phyloP scores from a whole-genome alignment of 306 rosid species.

The Cucumis hystrix region DNA sequence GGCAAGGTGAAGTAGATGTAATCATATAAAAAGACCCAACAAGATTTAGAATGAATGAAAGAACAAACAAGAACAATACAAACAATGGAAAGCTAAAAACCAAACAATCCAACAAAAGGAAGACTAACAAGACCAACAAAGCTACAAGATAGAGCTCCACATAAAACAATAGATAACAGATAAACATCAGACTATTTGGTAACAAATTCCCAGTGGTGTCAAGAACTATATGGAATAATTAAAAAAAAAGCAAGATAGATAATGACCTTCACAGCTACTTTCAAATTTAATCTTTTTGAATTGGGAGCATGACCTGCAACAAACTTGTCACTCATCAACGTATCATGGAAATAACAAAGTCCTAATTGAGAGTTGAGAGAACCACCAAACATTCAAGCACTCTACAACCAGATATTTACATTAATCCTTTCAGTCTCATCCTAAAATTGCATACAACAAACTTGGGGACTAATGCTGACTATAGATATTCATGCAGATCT shows the following conservation, averaged over 20 bases:
- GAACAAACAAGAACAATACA: not conserved
- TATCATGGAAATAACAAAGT: not conserved
- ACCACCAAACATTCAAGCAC: not conserved
- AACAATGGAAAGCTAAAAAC: not conserved
- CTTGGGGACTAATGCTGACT: not conserved
- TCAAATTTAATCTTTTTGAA: constrained; percentile 83
- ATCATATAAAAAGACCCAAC: not conserved
- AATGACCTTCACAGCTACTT: constrained; percentile 70
- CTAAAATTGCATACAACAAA: not conserved
- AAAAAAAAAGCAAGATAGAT: not conserved
- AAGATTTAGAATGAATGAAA: not conserved
- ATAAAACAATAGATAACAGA: too few species aligned
- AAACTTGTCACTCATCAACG: not conserved
- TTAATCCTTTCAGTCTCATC: not conserved
- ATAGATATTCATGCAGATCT: not conserved
- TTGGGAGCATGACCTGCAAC: constrained; percentile 73
- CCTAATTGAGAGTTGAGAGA: not conserved
- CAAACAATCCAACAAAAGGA: not conserved
- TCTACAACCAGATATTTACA: not conserved
- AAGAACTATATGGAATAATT: not conserved
- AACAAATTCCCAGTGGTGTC: not conserved
- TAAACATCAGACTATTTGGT: too few species aligned
- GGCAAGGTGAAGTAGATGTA: not conserved
- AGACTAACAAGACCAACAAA: not conserved
- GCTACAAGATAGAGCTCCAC: too few species aligned